These are phyloP conservation scores for Penicillium dipodomyicola DNA, from an alignment of 495 filamentous ascomycete species.

Conservation along the genomic window DNA sequence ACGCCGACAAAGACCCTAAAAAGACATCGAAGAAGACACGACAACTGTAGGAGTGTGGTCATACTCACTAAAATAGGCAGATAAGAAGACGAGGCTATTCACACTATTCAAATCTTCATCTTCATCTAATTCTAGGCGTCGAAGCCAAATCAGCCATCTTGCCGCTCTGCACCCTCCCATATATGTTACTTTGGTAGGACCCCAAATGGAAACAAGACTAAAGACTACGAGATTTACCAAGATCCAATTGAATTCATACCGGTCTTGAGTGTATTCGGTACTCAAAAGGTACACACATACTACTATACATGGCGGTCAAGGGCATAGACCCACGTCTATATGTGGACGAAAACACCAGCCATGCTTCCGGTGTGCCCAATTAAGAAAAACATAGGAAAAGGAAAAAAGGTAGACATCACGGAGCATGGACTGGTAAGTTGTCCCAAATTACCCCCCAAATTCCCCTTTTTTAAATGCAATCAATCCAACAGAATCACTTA, in stretches of 20 bases:
- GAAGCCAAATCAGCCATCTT: too few relatives aligned
- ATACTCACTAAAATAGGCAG: too few relatives aligned
- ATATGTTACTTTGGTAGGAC: neutral
- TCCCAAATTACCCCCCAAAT: constrained; percentile 8
- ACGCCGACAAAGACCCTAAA: too few relatives aligned
- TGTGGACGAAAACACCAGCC: constrained; percentile 22
- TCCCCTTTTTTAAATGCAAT: constrained; percentile 11
- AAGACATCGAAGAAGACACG: too few relatives aligned
- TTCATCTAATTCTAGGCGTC: too few relatives aligned
- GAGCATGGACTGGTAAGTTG: constrained; percentile 12
- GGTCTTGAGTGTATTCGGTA: constrained; percentile 23
- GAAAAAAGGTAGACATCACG: constrained; percentile 17
- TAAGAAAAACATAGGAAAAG: constrained; percentile 21
- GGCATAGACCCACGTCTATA: constrained; percentile 28
- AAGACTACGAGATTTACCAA: neutral
- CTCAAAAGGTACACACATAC: constrained; percentile 23
- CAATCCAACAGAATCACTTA: constrained; percentile 12
- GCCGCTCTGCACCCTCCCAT: too few relatives aligned
- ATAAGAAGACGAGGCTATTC: too few relatives aligned
- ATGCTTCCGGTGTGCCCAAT: constrained; percentile 11
- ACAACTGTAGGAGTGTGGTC: too few relatives aligned
- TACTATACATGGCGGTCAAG: constrained; percentile 32
- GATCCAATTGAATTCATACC: constrained; percentile 7
- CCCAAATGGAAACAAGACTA: neutral
- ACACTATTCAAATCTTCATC: too few relatives aligned